These are phyloP conservation scores for Cercospora beticola DNA, from an alignment of 2,329 filamentous ascomycete genomes.

Conservation along the genomic window DNA sequence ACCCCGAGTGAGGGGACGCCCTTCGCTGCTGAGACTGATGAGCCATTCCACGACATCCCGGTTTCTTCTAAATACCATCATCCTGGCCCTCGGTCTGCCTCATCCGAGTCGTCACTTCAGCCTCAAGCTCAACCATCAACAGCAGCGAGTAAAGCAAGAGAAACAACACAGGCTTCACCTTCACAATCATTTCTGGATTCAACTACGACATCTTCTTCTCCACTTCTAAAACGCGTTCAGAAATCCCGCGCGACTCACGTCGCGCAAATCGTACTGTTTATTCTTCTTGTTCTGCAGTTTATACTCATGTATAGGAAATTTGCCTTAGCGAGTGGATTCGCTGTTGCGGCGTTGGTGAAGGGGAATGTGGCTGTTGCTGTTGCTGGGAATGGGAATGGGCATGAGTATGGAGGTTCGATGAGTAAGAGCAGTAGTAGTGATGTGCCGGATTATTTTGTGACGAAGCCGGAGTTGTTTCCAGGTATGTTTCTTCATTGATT, in stretches of 20 bases:
- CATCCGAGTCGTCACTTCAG: not conserved
- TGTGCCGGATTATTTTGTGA: conserved; percentile 65
- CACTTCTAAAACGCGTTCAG: not conserved
- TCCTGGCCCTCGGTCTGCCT: not conserved
- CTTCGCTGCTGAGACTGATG: not conserved
- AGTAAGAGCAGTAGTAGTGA: conserved; percentile 26
- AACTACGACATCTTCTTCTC: not conserved
- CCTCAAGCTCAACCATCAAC: not conserved
- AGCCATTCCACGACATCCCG: not conserved
- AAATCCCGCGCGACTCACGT: not conserved
- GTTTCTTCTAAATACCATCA: not conserved
- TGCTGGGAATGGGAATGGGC: not conserved
- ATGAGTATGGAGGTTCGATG: conserved; percentile 14
- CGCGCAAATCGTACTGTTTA: conserved; percentile 32
- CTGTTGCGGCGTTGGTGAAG: conserved; percentile 21
- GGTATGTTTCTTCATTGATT: conserved; percentile 34
- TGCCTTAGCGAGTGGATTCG: conserved; percentile 25
- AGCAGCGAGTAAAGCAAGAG: not conserved
- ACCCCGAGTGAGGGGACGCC: not conserved
- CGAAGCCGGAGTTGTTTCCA: conserved; percentile 55
- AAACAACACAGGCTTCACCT: not conserved
- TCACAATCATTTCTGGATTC: not conserved
- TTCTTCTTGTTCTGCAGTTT: conserved; percentile 29
- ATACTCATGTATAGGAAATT: conserved; percentile 38
- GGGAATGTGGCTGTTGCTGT: conserved; percentile 20